Percentiles rank a stretch among this genome's conserved stretches.
These are phyloP conservation scores for Diplodia mutila DNA, from an alignment of 2,329 filamentous ascomycete genomes.

Conservation along the genomic window DNA sequence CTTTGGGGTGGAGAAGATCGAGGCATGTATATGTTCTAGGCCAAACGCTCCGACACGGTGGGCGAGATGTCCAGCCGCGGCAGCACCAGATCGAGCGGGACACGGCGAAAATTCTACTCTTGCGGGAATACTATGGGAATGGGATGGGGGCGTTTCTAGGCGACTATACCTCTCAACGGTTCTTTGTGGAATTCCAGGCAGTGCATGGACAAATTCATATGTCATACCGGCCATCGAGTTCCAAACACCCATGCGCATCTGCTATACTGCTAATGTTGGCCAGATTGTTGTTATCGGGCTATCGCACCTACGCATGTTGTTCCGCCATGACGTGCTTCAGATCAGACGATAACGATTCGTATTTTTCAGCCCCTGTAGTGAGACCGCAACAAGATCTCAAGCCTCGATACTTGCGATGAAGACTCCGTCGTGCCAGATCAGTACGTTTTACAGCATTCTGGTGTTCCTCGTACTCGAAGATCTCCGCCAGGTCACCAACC, in stretches of 20 bases:
- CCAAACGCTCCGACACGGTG: background rate
- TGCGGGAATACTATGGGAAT: background rate
- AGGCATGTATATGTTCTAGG: slow-evolving; percentile 1
- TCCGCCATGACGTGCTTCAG: background rate
- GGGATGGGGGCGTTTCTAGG: slow-evolving; percentile 17
- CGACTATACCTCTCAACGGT: slow-evolving; percentile 19
- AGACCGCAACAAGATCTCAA: background rate
- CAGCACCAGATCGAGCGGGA: background rate
- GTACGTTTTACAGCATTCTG: background rate
- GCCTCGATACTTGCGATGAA: background rate
- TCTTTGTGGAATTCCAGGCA: slow-evolving; percentile 16
- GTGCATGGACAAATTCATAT: slow-evolving; percentile 9
- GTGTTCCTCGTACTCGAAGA: background rate
- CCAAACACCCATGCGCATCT: background rate
- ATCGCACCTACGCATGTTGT: background rate
- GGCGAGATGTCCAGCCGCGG: background rate
- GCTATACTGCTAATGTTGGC: background rate
- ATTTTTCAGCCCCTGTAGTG: background rate
- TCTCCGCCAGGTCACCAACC: too few species aligned
- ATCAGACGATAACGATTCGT: background rate
- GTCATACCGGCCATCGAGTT: background rate
- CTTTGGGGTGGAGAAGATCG: background rate
- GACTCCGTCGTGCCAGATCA: background rate
- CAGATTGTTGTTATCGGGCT: background rate
- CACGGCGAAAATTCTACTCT: background rate